Evolutionary conservation across 202 grass and related monocot species (phyloP), one percentile per base, ranked within the genome.

Genomic region (Digitaria exilis): DNA sequence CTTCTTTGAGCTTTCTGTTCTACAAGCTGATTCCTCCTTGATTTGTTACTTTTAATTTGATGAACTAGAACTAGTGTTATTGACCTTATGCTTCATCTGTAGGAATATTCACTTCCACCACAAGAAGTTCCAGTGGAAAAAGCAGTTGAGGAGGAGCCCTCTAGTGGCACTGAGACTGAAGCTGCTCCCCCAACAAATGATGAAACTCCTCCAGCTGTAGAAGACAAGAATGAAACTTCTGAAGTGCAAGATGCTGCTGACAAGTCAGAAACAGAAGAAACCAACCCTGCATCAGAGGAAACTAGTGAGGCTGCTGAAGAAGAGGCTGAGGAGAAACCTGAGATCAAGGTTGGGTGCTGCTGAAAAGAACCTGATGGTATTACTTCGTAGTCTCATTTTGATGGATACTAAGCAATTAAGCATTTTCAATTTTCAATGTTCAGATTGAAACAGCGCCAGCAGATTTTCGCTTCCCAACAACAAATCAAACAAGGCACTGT

Each of bases 381-480:
- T 42, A 71, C 32, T 34, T 68, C 17, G 22, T 67, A 41, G 64
- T 41, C 32, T 30, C 24, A 44, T 58, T 24, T 65, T 49, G 22
- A 67, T 80, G 73, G 44, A 24, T 78, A 55, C 75, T 81, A 81
- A 92, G 57, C 80, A 51, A 22, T 39, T 60, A 68, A 92, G 57
- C 80, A 51, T 29, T 39, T 60, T 68, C 4, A 73, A 52, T 0
- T 55, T 71, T n/a, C 21, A 63, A 51, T 44, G 43, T 78, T 68
- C 80, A 97, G 94, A 79, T 97, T 84, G 94, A 97, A 83, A 97
- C 94, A 62, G 91, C 94, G 48, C 91, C 91, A 29, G 94, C 94
- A 77, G 94, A 97, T 91, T 97, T 93, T 19, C 91, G 94, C 86
- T 97, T 97, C 78, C 94, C 94, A 57, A 97, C 94, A 75, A 91